These are phyloP conservation scores for Speleostelium caveatum DNA, from an alignment of 78 protist species.

Conservation along the genomic window DNA sequence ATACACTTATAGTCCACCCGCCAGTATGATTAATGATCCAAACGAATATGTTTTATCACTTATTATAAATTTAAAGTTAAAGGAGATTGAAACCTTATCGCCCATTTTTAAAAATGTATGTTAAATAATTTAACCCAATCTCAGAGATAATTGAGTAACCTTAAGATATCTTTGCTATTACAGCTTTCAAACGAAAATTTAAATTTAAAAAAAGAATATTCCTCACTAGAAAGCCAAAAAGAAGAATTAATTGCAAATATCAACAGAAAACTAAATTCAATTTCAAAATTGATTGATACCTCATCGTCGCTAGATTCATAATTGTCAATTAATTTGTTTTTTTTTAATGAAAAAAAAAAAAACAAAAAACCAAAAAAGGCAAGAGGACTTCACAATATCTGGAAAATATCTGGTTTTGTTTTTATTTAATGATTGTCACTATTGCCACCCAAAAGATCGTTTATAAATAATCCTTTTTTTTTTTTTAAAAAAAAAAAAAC, in stretches of 20 bases:
- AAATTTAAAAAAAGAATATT: neutral
- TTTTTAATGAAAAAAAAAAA: too few species aligned
- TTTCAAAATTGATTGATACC: neutral
- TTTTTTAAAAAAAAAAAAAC: too few species aligned
- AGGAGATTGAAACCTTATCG: constrained; percentile 13
- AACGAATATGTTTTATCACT: constrained; percentile 6
- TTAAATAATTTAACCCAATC: neutral
- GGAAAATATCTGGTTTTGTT: too few species aligned
- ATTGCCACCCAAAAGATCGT: too few species aligned
- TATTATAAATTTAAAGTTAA: neutral
- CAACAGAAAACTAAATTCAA: constrained; percentile 5
- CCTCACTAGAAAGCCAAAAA: constrained; percentile 23
- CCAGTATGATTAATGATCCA: neutral
- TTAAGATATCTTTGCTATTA: neutral
- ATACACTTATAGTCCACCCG: neutral
- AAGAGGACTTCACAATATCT: too few species aligned
- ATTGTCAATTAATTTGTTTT: too few species aligned
- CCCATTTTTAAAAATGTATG: constrained; percentile 34
- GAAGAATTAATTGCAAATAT: neutral
- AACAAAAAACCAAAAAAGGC: too few species aligned
- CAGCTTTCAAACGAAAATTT: constrained; percentile 17
- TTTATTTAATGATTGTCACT: too few species aligned
- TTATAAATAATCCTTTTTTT: too few species aligned
- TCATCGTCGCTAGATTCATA: constrained; percentile 1
- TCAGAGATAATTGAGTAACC: neutral